Percentiles rank a stretch among this genome's conserved stretches.
These are phyloP conservation scores for Pelargonium myrrhifolium DNA, from an alignment of 441 rosid genomes.

Conservation along the genomic window DNA sequence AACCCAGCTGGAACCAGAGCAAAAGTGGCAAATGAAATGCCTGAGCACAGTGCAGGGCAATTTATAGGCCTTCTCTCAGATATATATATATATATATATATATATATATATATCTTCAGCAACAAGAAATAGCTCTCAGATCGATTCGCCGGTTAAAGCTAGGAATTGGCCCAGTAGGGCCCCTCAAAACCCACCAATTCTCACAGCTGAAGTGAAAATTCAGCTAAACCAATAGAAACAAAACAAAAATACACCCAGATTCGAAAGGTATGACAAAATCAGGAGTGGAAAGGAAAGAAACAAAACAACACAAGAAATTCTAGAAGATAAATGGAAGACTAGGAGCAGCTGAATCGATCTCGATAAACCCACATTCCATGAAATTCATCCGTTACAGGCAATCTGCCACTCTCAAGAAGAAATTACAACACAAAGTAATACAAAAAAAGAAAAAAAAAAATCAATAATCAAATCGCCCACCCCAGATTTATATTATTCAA, in stretches of 20 bases:
- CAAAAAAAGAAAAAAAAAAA: neutral
- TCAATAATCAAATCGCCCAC: neutral
- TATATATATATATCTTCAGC: too few relatives aligned
- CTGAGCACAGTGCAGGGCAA: neutral
- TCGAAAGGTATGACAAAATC: neutral
- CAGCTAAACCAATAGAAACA: neutral
- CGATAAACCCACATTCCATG: neutral
- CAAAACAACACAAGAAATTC: neutral
- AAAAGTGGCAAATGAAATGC: neutral
- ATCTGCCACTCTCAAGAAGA: neutral
- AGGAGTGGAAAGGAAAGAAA: neutral
- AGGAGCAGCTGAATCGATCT: neutral
- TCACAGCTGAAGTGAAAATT: neutral
- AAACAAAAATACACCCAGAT: neutral
- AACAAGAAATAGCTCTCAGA: neutral
- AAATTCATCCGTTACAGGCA: neutral
- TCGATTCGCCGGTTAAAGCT: neutral
- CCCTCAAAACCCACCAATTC: neutral
- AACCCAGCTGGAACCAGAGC: constrained; percentile 1
- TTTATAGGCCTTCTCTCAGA: neutral
- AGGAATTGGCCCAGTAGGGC: neutral
- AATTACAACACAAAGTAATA: neutral
- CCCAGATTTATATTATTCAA: neutral
- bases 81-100: neutral
- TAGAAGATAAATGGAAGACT: neutral